phyloP scores from a whole-genome alignment of 768 basidiomycete genomes.

The Russula sp. region DNA sequence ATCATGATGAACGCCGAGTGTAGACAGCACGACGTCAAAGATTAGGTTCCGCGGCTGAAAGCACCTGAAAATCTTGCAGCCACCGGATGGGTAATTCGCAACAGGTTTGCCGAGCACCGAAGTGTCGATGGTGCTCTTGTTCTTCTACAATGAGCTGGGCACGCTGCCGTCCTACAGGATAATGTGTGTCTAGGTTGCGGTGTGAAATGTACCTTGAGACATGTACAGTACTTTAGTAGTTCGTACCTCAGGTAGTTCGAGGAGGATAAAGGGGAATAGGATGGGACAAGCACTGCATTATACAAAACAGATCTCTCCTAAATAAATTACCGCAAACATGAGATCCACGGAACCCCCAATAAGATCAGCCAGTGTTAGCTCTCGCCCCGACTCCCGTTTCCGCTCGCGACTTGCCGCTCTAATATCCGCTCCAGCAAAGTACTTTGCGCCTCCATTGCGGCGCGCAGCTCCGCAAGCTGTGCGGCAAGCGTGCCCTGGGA shows the following conservation, averaged over 20 bases:
- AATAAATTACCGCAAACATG: background rate
- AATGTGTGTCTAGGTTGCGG: too few relatives aligned
- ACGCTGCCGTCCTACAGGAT: too few relatives aligned
- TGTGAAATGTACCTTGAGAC: background rate
- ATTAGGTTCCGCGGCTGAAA: too few relatives aligned
- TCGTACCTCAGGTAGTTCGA: background rate
- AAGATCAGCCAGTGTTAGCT: slow-evolving; percentile 4
- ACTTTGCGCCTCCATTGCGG: slow-evolving; percentile 54
- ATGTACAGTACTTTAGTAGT: background rate
- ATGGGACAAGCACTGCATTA: background rate
- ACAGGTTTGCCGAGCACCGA: too few relatives aligned
- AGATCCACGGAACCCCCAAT: background rate
- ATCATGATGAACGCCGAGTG: too few relatives aligned
- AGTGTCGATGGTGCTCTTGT: too few relatives aligned
- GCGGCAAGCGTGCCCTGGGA: slow-evolving; percentile 60
- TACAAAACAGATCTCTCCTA: background rate
- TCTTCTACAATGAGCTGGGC: too few relatives aligned
- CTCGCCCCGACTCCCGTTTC: background rate
- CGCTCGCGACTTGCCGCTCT: slow-evolving; percentile 6
- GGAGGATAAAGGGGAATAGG: background rate
- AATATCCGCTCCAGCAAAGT: slow-evolving; percentile 39
- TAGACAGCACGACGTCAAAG: too few relatives aligned
- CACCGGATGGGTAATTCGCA: too few relatives aligned
- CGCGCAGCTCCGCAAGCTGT: slow-evolving; percentile 56
- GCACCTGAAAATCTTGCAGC: too few relatives aligned